Evolutionary conservation across 129 eudicot genomes (phyloP).

Genomic region (Helianthus tuberosus): DNA sequence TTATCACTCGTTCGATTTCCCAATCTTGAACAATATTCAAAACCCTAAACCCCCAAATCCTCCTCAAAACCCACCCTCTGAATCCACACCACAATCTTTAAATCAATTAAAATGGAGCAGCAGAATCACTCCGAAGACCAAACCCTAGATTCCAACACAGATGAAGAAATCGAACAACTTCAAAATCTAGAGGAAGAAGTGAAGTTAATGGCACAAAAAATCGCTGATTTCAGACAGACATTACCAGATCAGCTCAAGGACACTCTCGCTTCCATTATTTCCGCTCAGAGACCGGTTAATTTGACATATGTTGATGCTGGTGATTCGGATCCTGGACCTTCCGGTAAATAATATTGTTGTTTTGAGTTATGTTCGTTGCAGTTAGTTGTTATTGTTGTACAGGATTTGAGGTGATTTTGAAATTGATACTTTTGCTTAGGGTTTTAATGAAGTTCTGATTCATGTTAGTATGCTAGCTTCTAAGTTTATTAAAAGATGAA

Average conservation of each 20-base stretch:
- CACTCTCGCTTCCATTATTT: conserved; percentile 40
- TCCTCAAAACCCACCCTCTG: too few relatives aligned
- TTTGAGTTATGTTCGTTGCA: conserved; percentile 16
- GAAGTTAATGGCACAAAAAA: conserved; percentile 43
- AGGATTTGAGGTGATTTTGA: not conserved
- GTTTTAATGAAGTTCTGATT: not conserved
- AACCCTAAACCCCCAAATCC: conserved; percentile 3
- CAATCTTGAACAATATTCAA: not conserved
- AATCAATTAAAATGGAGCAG: conserved; percentile 26
- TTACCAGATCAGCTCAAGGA: conserved; percentile 46
- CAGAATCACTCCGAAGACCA: conserved; percentile 8
- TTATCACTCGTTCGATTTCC: not conserved
- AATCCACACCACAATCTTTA: not conserved
- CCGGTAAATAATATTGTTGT: not conserved
- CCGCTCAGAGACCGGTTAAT: conserved; percentile 43
- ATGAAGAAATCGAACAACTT: conserved; percentile 35
- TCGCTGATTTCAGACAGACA: conserved; percentile 38
- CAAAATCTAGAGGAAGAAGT: conserved; percentile 46
- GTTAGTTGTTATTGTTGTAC: not conserved
- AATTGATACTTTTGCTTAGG: not conserved
- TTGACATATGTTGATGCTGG: conserved; percentile 10
- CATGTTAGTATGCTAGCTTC: not conserved
- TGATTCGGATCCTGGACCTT: conserved; percentile 37
- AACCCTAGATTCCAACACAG: conserved; percentile 14
- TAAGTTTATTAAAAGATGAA: not conserved